These are phyloP conservation scores for Nemania serpens DNA, from an alignment of 2,329 filamentous ascomycete genomes.

Conservation along the genomic window DNA sequence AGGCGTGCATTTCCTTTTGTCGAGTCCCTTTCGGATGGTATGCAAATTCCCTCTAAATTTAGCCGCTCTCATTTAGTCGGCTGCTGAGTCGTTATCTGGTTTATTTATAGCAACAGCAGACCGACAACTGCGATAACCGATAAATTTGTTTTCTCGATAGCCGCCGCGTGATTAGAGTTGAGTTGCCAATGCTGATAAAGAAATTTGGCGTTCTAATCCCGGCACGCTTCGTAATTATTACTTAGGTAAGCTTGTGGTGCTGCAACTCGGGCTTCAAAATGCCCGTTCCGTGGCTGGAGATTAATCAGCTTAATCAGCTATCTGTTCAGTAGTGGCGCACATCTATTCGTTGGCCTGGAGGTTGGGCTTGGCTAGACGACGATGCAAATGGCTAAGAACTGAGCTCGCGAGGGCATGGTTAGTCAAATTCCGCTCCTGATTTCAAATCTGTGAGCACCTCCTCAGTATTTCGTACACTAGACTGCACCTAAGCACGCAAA, in stretches of 20 bases:
- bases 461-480: background rate
- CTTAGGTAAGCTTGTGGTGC: background rate
- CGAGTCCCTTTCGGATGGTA: too few relatives aligned
- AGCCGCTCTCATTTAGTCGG: too few relatives aligned
- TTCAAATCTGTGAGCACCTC: constrained; percentile 8
- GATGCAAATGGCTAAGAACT: constrained; percentile 2
- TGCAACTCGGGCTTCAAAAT: background rate
- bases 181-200: too few relatives aligned
- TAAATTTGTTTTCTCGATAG: too few relatives aligned
- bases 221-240: background rate
- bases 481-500: constrained; percentile 12
- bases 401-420: background rate
- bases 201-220: too few relatives aligned
- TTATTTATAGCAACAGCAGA: too few relatives aligned
- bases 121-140: too few relatives aligned
- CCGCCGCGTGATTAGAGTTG: too few relatives aligned
- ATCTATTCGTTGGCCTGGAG: background rate
- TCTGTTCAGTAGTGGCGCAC: background rate
- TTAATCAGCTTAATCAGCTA: constrained; percentile 19
- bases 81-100: too few relatives aligned
- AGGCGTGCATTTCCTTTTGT: too few relatives aligned
- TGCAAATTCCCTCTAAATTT: too few relatives aligned
- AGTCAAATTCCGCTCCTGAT: constrained; percentile 1
- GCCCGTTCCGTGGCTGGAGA: background rate
- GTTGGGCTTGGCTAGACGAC: background rate